phyloP scores from a whole-genome alignment of 2,329 filamentous ascomycete genomes.

The Mollisia scopiformis region DNA sequence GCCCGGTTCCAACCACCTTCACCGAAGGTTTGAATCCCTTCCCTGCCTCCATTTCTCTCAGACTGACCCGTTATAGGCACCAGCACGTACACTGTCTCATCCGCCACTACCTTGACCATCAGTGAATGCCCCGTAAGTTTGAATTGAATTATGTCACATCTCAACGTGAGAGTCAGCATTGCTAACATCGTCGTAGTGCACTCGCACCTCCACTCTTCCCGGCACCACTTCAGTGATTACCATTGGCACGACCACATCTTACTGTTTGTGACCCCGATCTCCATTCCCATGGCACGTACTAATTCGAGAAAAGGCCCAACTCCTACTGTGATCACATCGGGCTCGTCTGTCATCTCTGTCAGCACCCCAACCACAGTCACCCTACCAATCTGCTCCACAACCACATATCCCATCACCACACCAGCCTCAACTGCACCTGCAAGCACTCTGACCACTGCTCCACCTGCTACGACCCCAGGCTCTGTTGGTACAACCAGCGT shows the following conservation, averaged over 20 bases:
- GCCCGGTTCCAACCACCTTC: constrained; percentile 9
- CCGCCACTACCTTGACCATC: neutral
- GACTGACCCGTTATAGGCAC: neutral
- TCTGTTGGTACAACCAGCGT: constrained; percentile 9
- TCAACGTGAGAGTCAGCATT: no score
- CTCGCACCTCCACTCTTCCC: constrained; percentile 14
- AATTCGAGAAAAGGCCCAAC: constrained; percentile 11
- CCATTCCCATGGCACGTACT: neutral
- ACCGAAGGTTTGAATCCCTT: neutral
- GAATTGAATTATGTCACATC: no score
- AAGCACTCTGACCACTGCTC: constrained; percentile 41
- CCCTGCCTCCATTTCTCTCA: neutral
- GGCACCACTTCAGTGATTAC: constrained; percentile 13
- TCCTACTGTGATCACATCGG: constrained; percentile 20
- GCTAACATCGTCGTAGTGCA: no score
- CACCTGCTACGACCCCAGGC: constrained; percentile 46
- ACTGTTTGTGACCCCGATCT: constrained; percentile 10
- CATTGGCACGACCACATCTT: constrained; percentile 16
- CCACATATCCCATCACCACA: constrained; percentile 22
- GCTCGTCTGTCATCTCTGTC: constrained; percentile 26
- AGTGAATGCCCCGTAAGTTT: neutral
- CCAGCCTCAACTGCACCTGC: constrained; percentile 46
- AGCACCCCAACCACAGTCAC: constrained; percentile 19
- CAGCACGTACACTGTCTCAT: neutral
- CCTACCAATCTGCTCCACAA: constrained; percentile 1